Percentiles rank a stretch among this genome's conserved stretches.
phyloP scores from a whole-genome alignment of 352 stramenopile species.

The Phytophthora sojae region DNA sequence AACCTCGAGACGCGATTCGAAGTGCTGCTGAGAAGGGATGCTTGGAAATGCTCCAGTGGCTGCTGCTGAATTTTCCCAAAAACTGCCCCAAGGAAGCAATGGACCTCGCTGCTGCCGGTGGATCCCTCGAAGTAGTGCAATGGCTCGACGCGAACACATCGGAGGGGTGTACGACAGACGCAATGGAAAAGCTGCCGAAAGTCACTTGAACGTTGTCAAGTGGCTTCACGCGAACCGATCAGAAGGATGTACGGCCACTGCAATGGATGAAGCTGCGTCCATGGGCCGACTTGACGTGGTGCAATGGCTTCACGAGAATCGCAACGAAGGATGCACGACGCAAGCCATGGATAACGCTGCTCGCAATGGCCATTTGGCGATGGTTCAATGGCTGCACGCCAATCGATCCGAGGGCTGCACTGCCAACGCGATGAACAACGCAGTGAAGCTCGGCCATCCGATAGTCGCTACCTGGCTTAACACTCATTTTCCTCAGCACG shows the following conservation, averaged over 20 bases:
- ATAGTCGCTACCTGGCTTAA: background rate
- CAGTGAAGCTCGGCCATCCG: background rate
- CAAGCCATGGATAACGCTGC: slow-evolving; percentile 1
- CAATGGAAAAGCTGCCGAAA: slow-evolving; percentile 1
- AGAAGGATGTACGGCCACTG: background rate
- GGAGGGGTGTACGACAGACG: slow-evolving; percentile 1
- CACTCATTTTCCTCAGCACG: background rate
- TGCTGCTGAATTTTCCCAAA: too few relatives aligned
- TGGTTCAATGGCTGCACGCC: slow-evolving; percentile 1
- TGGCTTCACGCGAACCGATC: slow-evolving; percentile 7
- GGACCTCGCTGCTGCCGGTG: background rate
- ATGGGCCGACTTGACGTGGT: background rate
- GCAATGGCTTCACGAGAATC: slow-evolving; percentile 8
- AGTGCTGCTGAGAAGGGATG: background rate
- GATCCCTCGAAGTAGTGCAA: background rate
- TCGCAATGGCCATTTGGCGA: background rate
- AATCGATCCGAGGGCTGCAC: background rate
- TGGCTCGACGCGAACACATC: background rate
- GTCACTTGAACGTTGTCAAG: background rate
- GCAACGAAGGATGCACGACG: background rate
- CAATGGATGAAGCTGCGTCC: slow-evolving; percentile 2
- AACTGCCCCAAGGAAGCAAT: background rate
- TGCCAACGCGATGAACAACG: background rate
- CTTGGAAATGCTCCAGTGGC: background rate
- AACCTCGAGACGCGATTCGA: background rate